These are phyloP conservation scores for Jaapia argillacea DNA, from an alignment of 768 basidiomycete genomes.

Conservation along the genomic window DNA sequence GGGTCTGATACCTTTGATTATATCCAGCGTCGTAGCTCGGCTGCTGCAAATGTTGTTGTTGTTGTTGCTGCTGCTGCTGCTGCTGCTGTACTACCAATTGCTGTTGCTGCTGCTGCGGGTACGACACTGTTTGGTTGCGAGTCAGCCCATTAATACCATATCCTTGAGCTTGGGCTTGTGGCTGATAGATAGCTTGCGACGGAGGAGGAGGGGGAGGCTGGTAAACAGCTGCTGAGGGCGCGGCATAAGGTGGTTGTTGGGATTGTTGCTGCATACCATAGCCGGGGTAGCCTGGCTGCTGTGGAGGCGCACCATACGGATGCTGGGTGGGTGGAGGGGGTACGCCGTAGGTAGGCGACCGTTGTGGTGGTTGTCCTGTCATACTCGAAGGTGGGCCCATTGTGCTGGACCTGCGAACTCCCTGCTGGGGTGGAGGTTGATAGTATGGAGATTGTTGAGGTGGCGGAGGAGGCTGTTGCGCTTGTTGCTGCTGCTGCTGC, in stretches of 20 bases:
- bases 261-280: constrained; percentile 13
- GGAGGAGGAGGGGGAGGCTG: constrained; percentile 9
- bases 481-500: constrained; percentile 17
- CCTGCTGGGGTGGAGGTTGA: neutral
- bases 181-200: constrained; percentile 12
- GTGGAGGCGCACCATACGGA: constrained; percentile 10
- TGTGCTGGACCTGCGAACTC: neutral
- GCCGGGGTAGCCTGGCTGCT: constrained; percentile 10
- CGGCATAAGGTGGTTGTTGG: constrained; percentile 17
- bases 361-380: too few relatives aligned
- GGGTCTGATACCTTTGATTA: constrained; percentile 25
- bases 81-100: constrained; percentile 18
- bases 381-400: too few relatives aligned
- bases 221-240: constrained; percentile 4
- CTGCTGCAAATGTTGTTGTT: constrained; percentile 22
- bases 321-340: neutral
- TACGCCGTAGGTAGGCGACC: neutral
- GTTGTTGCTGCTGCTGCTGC: constrained; percentile 13
- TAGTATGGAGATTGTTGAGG: neutral
- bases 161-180: constrained; percentile 15
- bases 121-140: constrained; percentile 18
- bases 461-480: constrained; percentile 7
- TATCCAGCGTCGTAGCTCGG: constrained; percentile 25
- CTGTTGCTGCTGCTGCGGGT: constrained; percentile 23
- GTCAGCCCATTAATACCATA: constrained; percentile 15